Conservation (phyloP, 2,329 filamentous ascomycete genomes). For the Aspergillus candidus region DNA sequence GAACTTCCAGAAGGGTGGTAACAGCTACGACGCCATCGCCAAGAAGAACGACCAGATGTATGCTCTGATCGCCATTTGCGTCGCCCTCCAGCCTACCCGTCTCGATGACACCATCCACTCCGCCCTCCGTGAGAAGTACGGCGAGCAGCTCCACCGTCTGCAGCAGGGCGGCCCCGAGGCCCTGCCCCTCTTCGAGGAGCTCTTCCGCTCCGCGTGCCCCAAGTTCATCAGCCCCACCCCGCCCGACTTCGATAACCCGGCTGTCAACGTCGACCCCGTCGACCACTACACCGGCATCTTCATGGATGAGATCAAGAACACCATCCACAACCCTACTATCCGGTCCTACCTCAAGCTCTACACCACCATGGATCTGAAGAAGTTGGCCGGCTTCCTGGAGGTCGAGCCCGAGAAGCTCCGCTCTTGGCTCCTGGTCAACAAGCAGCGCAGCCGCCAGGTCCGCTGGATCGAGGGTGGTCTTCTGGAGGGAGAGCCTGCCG, state of each 20-base stretch:
- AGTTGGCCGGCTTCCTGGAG: constrained; percentile 94
- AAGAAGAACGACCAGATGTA: constrained; percentile 99
- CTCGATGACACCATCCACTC: constrained; percentile 99
- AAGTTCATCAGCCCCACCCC: constrained; percentile 98
- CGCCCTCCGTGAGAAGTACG: constrained; percentile 96
- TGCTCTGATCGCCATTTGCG: constrained; percentile 95
- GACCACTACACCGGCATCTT: constrained; percentile 97
- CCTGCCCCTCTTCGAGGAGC: constrained; percentile 94
- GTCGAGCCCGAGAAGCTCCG: constrained; percentile 94
- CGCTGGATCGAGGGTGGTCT: constrained; percentile 88
- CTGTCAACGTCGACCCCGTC: constrained; percentile 90
- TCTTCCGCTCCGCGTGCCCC: constrained; percentile 95
- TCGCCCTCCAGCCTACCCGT: constrained; percentile 93
- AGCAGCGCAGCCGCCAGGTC: constrained; percentile 95
- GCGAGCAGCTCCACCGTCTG: constrained; percentile 93
- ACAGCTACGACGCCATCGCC: constrained; percentile 89
- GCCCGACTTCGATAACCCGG: constrained; percentile 95
- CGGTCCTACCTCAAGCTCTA: constrained; percentile 98
- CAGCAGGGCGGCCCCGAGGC: constrained; percentile 94
- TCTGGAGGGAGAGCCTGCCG: constrained; percentile 85
- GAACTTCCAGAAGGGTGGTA: constrained; percentile 97
- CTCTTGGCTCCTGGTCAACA: constrained; percentile 91
- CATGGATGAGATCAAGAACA: constrained; percentile 99
- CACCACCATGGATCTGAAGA: constrained; percentile 98
- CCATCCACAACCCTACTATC: constrained; percentile 95